phyloP scores from a whole-genome alignment of 176 grass and related monocot genomes.

The Aegilops sharonensis region DNA sequence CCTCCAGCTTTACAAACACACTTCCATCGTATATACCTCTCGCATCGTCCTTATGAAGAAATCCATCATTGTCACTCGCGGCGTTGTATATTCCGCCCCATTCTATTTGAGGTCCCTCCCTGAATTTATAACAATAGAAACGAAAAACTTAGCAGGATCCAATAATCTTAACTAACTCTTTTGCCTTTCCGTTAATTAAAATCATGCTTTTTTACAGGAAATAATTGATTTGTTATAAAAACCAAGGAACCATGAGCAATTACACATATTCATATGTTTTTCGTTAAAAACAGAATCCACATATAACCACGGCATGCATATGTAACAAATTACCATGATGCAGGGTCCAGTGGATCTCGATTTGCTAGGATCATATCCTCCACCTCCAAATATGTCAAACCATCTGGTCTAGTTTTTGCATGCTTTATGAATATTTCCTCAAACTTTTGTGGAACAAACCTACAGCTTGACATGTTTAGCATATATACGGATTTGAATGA shows the following conservation, averaged over 20 bases:
- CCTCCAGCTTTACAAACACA: slow-evolving; percentile 57
- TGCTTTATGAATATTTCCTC: slow-evolving; percentile 77
- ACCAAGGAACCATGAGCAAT: no score
- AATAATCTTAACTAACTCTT: no score
- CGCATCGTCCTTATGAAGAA: slow-evolving; percentile 55
- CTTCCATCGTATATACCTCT: slow-evolving; percentile 61
- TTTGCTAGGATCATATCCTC: slow-evolving; percentile 62
- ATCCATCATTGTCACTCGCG: slow-evolving; percentile 53
- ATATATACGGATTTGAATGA: neutral
- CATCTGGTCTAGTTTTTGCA: slow-evolving; percentile 55
- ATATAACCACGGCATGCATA: neutral
- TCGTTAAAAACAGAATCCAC: neutral
- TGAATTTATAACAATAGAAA: slow-evolving; percentile 7
- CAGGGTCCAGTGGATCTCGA: slow-evolving; percentile 46
- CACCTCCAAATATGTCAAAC: slow-evolving; percentile 47
- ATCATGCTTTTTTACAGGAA: neutral
- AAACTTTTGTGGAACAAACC: slow-evolving; percentile 80
- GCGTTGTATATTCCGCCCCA: slow-evolving; percentile 47
- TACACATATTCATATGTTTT: neutral
- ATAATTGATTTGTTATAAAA: neutral
- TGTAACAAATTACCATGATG: slow-evolving; percentile 45
- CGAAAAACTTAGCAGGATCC: neutral
- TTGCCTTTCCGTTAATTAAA: no score
- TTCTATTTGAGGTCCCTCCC: slow-evolving; percentile 29
- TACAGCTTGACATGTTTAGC: slow-evolving; percentile 4